phyloP scores from a whole-genome alignment of 495 filamentous ascomycete genomes.

The Pyrenula aspistea region DNA sequence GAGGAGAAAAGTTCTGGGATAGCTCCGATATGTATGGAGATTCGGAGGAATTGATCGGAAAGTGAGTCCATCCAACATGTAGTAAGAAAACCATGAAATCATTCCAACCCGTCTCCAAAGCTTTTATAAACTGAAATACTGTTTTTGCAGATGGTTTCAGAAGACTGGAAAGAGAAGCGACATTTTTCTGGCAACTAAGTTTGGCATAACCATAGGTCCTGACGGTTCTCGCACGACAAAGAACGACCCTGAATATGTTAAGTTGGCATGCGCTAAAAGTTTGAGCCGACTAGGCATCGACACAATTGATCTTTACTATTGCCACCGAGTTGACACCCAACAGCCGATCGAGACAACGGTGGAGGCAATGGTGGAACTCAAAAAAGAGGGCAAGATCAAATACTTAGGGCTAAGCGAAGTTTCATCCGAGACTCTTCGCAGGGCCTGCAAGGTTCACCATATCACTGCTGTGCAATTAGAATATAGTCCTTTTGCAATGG shows the following conservation, averaged over 20 bases:
- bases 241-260: conserved; percentile 40
- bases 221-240: conserved; percentile 16
- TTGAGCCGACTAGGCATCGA: conserved; percentile 37
- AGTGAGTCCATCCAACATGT: conserved; percentile 2
- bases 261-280: conserved; percentile 34
- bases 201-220: conserved; percentile 24
- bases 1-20: conserved; percentile 51
- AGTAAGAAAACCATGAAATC: too few relatives aligned
- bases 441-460: conserved; percentile 45
- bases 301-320: conserved; percentile 49
- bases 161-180: conserved; percentile 39
- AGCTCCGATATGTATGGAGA: conserved; percentile 37
- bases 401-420: conserved; percentile 47
- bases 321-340: conserved; percentile 38
- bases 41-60: conserved; percentile 21
- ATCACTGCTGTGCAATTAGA: conserved; percentile 52
- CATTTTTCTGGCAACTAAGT: conserved; percentile 50
- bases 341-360: conserved; percentile 57
- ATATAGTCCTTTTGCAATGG: conserved; percentile 46
- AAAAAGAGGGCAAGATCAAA: conserved; percentile 44
- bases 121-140: too few relatives aligned
- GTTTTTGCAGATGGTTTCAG: conserved; percentile 32
- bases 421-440: conserved; percentile 41
- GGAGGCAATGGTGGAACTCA: conserved; percentile 33
- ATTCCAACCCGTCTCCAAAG: too few relatives aligned